phyloP scores from a whole-genome alignment of 2,329 filamentous ascomycete species.

The Boeremia lycopersici region DNA sequence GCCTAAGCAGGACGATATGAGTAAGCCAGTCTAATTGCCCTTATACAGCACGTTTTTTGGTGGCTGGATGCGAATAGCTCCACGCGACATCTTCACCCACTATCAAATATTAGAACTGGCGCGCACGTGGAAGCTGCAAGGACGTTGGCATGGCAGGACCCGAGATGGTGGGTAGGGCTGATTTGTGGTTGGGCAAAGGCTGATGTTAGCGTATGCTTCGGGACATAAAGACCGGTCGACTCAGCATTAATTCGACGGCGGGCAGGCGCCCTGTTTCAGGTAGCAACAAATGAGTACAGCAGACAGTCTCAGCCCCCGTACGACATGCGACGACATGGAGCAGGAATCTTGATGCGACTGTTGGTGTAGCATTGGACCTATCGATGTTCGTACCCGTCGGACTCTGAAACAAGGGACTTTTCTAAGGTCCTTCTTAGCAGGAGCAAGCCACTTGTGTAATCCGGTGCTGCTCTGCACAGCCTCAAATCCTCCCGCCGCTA shows the following conservation, averaged over 20 bases:
- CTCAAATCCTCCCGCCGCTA: slow-evolving; percentile 7
- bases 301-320: background rate
- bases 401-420: slow-evolving; percentile 12
- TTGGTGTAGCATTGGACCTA: background rate
- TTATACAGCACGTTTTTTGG: background rate
- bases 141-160: slow-evolving; percentile 28
- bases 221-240: slow-evolving; percentile 8
- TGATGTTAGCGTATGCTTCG: slow-evolving; percentile 2
- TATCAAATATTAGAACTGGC: background rate
- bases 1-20: background rate
- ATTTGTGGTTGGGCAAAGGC: slow-evolving; percentile 29
- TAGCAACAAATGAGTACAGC: background rate
- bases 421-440: slow-evolving; percentile 1
- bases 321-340: background rate
- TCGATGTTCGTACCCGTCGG: background rate
- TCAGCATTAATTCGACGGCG: slow-evolving; percentile 3
- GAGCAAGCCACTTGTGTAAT: slow-evolving; percentile 11
- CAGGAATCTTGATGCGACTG: background rate
- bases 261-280: slow-evolving; percentile 5
- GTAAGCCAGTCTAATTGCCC: background rate
- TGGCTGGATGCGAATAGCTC: background rate
- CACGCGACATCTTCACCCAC: background rate
- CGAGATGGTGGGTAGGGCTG: slow-evolving; percentile 42
- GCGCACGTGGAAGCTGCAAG: slow-evolving; percentile 43
- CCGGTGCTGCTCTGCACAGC: slow-evolving; percentile 4